Base-by-base conservation (phyloP, 179 eudicot species). In the Sideroxylon spinosum region DNA sequence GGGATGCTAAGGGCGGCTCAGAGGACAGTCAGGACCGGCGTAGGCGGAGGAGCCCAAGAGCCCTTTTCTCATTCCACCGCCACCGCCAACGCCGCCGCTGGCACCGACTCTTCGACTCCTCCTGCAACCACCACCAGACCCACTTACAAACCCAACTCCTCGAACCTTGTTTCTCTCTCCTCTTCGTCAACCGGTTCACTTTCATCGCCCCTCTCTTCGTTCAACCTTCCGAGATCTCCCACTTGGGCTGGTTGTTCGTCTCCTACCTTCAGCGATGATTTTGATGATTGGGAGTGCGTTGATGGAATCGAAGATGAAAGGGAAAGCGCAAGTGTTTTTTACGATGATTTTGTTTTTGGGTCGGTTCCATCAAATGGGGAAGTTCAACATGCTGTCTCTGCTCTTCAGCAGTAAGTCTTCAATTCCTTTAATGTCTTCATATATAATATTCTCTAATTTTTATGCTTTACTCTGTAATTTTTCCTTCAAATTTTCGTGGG, bases 371-470 rank as follows among this genome's bases (percentile, higher is more conserved):
- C 66, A 0, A 10, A 6, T 9, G 81, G 73, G 11, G 84, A 81
- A 69, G 80, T 77, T 19, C 77, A 77, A 17, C 52, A 44, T 11
- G 74, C 84, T 0, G 49, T 81, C 56, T 76, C 80, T 70, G 25
- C 79, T 69, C 79, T 81, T 19, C 72, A 69, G 37, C 79, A 81
- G 83, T 81, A 64, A 81, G 79, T 68, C 7, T 4, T 50, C 50
- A 44, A 68, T 22, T 63, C 16, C 44, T 16, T 32, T 37, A 46
- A 67, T 0, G n/a, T 68, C 71, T 68, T 67, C 49, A 29, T n/a
- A n/a, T n/a, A n/a, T 37, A 29, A 12, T 37, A 26, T 29, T 13
- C 28, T 25, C 28, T 26, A 37, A 28, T 13, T 65, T 65, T 67
- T n/a, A 29, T 48, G 72, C 72, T 68, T n/a, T 1, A 13, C n/a